Evolutionary conservation across 2,329 filamentous ascomycete genomes (phyloP), one percentile per base, ranked within the genome.

Genomic region (Hortaea werneckii): DNA sequence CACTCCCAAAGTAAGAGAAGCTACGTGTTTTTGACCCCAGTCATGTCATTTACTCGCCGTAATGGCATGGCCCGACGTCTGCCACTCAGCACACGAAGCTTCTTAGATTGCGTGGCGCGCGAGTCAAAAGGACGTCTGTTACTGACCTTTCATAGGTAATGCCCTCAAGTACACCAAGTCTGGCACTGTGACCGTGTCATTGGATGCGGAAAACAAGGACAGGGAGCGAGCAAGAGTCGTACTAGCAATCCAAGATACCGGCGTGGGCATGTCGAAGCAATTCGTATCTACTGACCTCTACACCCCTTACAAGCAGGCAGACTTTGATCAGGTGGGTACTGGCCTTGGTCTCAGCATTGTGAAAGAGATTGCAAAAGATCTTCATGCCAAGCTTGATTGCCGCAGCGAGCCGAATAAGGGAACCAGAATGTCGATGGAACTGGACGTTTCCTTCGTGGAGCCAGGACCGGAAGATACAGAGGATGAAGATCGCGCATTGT

Each of bases 291-390:
- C 59, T 37, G 51, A 57, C 11, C 45, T 65, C 1, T 66, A 57
- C 46, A 51, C 54, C 6, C 60, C 63, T 1, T 66, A 64, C 48
- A 56, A 52, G 27, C 63, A 66, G 44, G 63, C 62, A 41, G 55
- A 65, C 41, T 50, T 56, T 0, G 52, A 62, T 28, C 47, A 59
- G 7, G 45, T 57, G 6, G 63, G 63, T 7, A 64, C 62, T 9
- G 63, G 63, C 1, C 53, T 66, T 6, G 63, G 63, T 7, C 52
- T 66, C 10, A 57, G 51, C 28, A 64, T 66, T 35, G 61, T 65
- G 20, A 57, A 58, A 27, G 50, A 58, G 8, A 50, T 65, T 6
- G 56, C 58, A 2, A 51, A 57, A 10, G 49, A 56, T 7, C 11
- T 40, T 9, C n/a, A 13, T 40, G 37, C n/a, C 10, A 40, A 40